Percentiles rank a stretch among this genome's conserved stretches.
phyloP scores from a whole-genome alignment of 257 asterid species.

The Solanum pinnatisectum region DNA sequence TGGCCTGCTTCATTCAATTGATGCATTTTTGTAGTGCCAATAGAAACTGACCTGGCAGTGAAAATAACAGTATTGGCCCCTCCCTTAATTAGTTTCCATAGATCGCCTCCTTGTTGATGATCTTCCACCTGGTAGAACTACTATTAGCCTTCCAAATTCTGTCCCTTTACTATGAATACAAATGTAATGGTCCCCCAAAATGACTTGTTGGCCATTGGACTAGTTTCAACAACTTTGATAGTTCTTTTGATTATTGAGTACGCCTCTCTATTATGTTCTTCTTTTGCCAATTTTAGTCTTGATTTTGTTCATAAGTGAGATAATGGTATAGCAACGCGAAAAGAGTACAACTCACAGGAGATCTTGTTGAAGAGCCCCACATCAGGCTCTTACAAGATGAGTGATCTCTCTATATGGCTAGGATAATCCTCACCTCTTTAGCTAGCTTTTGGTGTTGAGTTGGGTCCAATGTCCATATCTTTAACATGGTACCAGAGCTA shows the following conservation, averaged over 20 bases:
- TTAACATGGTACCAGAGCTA: background rate
- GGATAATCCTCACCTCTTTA: background rate
- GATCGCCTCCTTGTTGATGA: background rate
- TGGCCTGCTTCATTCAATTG: background rate
- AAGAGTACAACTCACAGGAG: background rate
- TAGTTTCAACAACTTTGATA: background rate
- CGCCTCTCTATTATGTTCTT: background rate
- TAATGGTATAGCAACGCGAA: background rate
- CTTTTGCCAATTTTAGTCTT: background rate
- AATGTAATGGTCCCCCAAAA: background rate
- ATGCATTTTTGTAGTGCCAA: background rate
- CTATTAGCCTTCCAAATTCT: background rate
- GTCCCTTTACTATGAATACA: background rate
- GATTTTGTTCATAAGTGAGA: background rate
- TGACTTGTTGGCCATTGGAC: background rate
- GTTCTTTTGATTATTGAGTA: background rate
- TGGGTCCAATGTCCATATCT: background rate
- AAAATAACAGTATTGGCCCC: background rate
- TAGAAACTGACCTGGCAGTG: background rate
- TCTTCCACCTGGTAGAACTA: background rate
- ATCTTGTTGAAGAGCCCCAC: background rate
- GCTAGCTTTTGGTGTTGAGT: background rate
- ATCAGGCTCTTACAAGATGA: background rate
- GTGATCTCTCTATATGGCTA: background rate
- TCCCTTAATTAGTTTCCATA: background rate